Percentiles rank a stretch among this genome's conserved stretches.
Conservation (phyloP, 2,329 filamentous ascomycete genomes). For the Hypoxylon sp. region DNA sequence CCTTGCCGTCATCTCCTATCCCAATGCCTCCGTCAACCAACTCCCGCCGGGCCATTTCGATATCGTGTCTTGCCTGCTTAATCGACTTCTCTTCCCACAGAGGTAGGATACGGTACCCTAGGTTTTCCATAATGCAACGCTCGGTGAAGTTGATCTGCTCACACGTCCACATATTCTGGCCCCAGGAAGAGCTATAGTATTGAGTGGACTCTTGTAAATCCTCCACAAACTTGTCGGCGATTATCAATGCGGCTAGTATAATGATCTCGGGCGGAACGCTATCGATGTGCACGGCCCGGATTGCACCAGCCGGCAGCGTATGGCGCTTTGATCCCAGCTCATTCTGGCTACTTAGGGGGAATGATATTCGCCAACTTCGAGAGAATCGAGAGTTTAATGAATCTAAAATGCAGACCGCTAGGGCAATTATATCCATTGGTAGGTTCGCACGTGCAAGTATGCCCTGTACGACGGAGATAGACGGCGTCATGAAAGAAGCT, state of each 20-base stretch:
- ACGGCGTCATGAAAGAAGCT: conserved; percentile 72
- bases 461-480: conserved; percentile 71
- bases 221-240: conserved; percentile 76
- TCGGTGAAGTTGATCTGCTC: conserved; percentile 76
- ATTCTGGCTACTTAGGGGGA: conserved; percentile 61
- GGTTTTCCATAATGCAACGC: conserved; percentile 74
- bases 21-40: conserved; percentile 48
- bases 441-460: conserved; percentile 72
- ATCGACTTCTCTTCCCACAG: conserved; percentile 71
- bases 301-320: conserved; percentile 61
- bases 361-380: conserved; percentile 72
- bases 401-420: conserved; percentile 77
- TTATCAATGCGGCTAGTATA: conserved; percentile 72
- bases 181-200: conserved; percentile 70
- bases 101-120: conserved; percentile 74
- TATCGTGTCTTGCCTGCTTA: conserved; percentile 72
- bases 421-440: conserved; percentile 73
- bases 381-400: conserved; percentile 75
- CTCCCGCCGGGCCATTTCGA: conserved; percentile 70
- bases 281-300: conserved; percentile 68
- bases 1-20: conserved; percentile 41
- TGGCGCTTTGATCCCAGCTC: conserved; percentile 56
- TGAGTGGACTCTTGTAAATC: conserved; percentile 69
- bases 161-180: conserved; percentile 69
- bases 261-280: conserved; percentile 74